These are phyloP conservation scores for Staphylotrichum longicolle DNA, from an alignment of 495 filamentous ascomycete species.

Conservation along the genomic window DNA sequence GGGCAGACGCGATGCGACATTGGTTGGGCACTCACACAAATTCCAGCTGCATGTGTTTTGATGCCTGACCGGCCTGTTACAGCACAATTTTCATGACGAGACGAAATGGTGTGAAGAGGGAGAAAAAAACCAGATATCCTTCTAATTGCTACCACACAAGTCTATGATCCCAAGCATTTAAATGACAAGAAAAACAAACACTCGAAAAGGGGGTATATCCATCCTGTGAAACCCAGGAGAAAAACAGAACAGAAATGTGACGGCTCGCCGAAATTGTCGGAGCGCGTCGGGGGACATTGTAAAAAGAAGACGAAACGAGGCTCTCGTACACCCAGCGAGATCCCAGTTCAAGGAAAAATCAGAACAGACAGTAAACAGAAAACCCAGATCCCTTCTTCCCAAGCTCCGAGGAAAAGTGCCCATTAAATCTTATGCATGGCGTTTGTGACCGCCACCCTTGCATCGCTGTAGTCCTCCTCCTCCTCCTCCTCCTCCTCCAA, in stretches of 20 bases:
- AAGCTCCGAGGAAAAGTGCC: neutral
- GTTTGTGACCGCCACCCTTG: too few species aligned
- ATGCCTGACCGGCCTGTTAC: too few species aligned
- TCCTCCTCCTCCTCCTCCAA: neutral
- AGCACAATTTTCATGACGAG: too few species aligned
- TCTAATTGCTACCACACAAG: constrained; percentile 19
- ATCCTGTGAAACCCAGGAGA: constrained; percentile 34
- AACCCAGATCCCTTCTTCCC: constrained; percentile 11
- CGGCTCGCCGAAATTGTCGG: constrained; percentile 24
- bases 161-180: constrained; percentile 5
- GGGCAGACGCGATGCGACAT: neutral
- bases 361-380: constrained; percentile 9
- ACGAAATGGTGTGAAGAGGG: neutral
- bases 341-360: neutral
- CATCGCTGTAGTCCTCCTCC: too few species aligned
- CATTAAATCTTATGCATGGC: constrained; percentile 4
- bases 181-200: constrained; percentile 14
- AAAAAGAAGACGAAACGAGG: constrained; percentile 21
- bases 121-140: constrained; percentile 16
- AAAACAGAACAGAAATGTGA: constrained; percentile 15
- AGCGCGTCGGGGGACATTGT: constrained; percentile 21
- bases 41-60: neutral
- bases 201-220: constrained; percentile 37
- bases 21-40: constrained; percentile 7
- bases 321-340: constrained; percentile 22